phyloP scores from a whole-genome alignment of 139 green algal species.

The Chlamydomonas sp. region DNA sequence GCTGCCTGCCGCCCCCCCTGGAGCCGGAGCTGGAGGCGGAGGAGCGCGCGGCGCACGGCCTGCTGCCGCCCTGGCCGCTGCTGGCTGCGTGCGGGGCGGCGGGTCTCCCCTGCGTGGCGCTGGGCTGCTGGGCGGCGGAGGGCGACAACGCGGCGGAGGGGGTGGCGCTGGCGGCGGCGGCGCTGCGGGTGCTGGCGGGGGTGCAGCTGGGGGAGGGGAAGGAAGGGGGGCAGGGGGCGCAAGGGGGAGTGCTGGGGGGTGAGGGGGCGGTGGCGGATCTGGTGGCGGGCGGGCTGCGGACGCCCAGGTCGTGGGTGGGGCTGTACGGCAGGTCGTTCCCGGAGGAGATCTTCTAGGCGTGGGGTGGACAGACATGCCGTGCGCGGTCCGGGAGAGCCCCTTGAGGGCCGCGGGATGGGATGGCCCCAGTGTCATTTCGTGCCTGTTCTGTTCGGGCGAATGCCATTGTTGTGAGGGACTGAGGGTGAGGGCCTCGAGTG shows the following conservation, averaged over 20 bases:
- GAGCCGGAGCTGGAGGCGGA: slow-evolving; percentile 48
- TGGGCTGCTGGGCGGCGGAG: slow-evolving; percentile 66
- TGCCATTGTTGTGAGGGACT: no score
- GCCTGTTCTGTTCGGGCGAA: no score
- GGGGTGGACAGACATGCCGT: no score
- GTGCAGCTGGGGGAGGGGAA: not conserved
- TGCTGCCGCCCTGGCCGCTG: slow-evolving; percentile 71
- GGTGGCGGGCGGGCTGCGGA: not conserved
- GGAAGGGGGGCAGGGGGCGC: not conserved
- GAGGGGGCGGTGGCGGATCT: not conserved
- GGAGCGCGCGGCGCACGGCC: slow-evolving; percentile 38
- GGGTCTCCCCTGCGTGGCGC: slow-evolving; percentile 22
- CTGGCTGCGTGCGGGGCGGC: slow-evolving; percentile 27
- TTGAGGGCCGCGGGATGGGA: no score
- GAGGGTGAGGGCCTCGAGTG: no score
- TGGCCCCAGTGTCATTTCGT: no score
- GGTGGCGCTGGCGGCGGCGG: slow-evolving; percentile 34
- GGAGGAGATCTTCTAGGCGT: slow-evolving; percentile 6
- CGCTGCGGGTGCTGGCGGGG: slow-evolving; percentile 31
- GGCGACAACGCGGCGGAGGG: slow-evolving; percentile 73
- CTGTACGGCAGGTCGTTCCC: slow-evolving; percentile 41
- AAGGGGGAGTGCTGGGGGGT: not conserved
- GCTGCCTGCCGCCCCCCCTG: slow-evolving; percentile 6
- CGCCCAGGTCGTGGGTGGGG: slow-evolving; percentile 49
- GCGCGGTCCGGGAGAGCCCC: no score